Percentiles rank a stretch among this genome's conserved stretches.
Conservation (phyloP, 176 grass and related monocot genomes). For the Guadua angustifolia region DNA sequence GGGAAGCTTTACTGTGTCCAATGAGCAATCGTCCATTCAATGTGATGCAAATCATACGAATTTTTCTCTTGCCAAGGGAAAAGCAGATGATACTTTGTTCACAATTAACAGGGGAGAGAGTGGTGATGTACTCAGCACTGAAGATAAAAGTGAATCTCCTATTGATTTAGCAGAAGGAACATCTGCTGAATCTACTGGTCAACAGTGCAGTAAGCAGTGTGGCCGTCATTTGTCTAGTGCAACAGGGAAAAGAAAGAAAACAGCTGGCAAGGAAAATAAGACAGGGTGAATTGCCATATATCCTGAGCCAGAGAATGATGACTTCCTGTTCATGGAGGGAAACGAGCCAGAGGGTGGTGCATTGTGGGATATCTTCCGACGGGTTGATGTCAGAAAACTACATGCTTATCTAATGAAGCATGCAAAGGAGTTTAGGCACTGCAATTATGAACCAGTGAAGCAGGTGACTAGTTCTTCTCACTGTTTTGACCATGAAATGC, state of each 20-base stretch:
- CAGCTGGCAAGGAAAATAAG: background rate
- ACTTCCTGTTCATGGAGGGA: background rate
- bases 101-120: background rate
- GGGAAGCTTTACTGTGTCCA: background rate
- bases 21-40: background rate
- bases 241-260: background rate
- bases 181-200: background rate
- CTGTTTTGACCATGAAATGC: background rate
- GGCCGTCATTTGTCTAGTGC: background rate
- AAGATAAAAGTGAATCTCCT: slow-evolving; percentile 32
- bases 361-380: slow-evolving; percentile 87
- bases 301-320: slow-evolving; percentile 23
- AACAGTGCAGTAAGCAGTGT: background rate
- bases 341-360: slow-evolving; percentile 63
- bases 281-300: background rate
- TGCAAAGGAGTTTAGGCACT: slow-evolving; percentile 70
- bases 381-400: slow-evolving; percentile 78
- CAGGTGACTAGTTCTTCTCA: slow-evolving; percentile 36
- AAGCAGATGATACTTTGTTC: background rate
- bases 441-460: slow-evolving; percentile 55
- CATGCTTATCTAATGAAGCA: slow-evolving; percentile 79
- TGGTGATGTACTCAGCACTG: background rate
- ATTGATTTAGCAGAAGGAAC: background rate
- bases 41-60: background rate
- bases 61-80: background rate